Evolutionary conservation across 2,329 filamentous ascomycete genomes (phyloP), one percentile per base, ranked within the genome.

Genomic region (Xylaria sp.): DNA sequence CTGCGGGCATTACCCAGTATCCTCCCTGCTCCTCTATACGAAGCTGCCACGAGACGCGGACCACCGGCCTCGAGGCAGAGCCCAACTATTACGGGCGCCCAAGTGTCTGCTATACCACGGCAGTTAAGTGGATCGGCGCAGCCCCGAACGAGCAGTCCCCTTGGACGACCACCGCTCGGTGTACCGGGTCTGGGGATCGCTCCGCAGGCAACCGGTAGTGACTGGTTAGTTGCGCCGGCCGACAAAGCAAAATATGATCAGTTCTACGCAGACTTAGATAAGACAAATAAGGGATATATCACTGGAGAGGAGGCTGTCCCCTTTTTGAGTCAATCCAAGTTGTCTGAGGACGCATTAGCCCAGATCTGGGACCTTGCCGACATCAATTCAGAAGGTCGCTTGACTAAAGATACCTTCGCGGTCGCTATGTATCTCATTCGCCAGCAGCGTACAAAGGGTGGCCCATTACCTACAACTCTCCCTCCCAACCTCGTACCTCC

Each of bases 321-420:
- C 8, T 99, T 98, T 79, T 92, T 99, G 76, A 94, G 91, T 74
- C 93, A 97, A 76, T 97, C 94, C 0, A 90, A 92, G 60, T 83
- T 99, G 14, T 87, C 92, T 0, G 94, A 98, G 74, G 94, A 97
- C 71, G 87, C 87, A 9, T 82, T 99, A 56, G 95, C 95, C 31
- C 92, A 96, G 71, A 96, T 99, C 67, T 99, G 95, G 95, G 95
- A 99, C 75, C 86, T 99, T 31, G 90, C 95, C 14, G 95, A 99
- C 77, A 92, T 97, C 77, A 92, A 92, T 73, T 95, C 92, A 7
- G 91, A 94, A 69, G 95, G 95, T 11, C 89, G 90, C 60, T 81
- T 99, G 60, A 93, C 85, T 49, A 88, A 87, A 70, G 95, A 99
- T 69, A 94, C 97, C 71, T 99, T 99, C 74, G 93, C 95, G 0